A percentile compares a stretch with the other conserved stretches of the same genome.
Evolutionary conservation across 2,329 filamentous ascomycete genomes (phyloP).

Genomic region (Lecanicillium sp.): DNA sequence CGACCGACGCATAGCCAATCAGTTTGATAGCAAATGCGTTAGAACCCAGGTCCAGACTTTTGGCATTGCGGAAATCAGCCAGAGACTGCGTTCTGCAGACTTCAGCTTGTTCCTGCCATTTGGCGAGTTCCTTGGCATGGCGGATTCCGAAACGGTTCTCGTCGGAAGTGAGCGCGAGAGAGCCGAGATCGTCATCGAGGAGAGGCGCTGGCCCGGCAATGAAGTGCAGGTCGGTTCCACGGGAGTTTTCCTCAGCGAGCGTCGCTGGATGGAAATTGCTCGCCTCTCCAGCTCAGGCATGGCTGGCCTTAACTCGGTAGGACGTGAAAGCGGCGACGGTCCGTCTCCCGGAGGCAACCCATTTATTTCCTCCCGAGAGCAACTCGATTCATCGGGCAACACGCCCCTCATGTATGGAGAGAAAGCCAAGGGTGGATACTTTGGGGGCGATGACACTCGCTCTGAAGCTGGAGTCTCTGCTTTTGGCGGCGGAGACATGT

Average conservation of each 20-base stretch:
- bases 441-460: constrained; percentile 73
- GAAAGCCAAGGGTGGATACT: constrained; percentile 71
- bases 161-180: constrained; percentile 92
- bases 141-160: constrained; percentile 75
- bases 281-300: constrained; percentile 56
- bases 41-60: constrained; percentile 90
- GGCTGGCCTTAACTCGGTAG: constrained; percentile 22
- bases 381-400: constrained; percentile 42
- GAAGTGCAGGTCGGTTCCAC: constrained; percentile 88
- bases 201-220: constrained; percentile 85
- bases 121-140: constrained; percentile 84
- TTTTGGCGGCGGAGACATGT: constrained; percentile 91
- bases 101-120: constrained; percentile 96
- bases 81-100: constrained; percentile 83
- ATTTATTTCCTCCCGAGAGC: constrained; percentile 57
- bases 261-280: constrained; percentile 88
- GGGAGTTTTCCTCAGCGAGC: constrained; percentile 89
- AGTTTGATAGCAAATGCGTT: constrained; percentile 98
- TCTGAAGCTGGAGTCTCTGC: constrained; percentile 92
- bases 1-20: constrained; percentile 91
- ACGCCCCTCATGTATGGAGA: constrained; percentile 62
- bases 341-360: constrained; percentile 50
- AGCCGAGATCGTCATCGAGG: constrained; percentile 82
- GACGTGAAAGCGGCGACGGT: constrained; percentile 52
- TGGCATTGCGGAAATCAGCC: constrained; percentile 94